Percentiles rank a stretch among this genome's conserved stretches.
phyloP scores from a whole-genome alignment of 192 early-diverging fungal genomes.

The Gryganskiella cystojenkinii region DNA sequence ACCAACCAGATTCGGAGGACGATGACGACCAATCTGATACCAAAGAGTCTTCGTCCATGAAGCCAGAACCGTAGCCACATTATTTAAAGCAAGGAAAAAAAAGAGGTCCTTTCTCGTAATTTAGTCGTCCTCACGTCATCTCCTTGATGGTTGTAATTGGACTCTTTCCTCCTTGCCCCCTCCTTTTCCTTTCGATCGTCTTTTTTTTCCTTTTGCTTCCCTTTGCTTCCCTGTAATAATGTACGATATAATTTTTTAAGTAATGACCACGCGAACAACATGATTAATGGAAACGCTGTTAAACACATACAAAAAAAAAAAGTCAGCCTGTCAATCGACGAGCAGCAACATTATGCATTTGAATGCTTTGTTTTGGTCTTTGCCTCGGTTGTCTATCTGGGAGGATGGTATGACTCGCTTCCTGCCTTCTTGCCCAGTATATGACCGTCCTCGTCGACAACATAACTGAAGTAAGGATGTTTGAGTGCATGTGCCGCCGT shows the following conservation, averaged over 20 bases:
- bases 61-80: too few species aligned
- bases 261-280: too few species aligned
- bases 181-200: neutral
- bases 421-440: conserved; percentile 11
- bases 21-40: too few species aligned
- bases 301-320: too few species aligned
- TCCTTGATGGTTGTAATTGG: neutral
- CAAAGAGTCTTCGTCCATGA: too few species aligned
- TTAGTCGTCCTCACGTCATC: too few species aligned
- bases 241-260: conserved; percentile 1
- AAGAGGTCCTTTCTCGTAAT: too few species aligned
- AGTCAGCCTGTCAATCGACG: too few species aligned
- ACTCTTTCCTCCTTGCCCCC: neutral
- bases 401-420: neutral
- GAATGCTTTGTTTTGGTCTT: too few species aligned
- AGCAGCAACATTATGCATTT: too few species aligned
- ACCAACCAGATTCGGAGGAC: too few species aligned
- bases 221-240: neutral
- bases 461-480: conserved; percentile 86
- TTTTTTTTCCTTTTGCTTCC: conserved; percentile 2
- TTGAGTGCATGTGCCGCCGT: conserved; percentile 86
- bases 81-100: neutral
- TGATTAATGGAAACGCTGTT: too few species aligned
- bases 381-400: neutral
- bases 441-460: conserved; percentile 57